Evolutionary conservation across 306 rosid genomes (phyloP).

Genomic region (Herpetospermum pedunculosum): DNA sequence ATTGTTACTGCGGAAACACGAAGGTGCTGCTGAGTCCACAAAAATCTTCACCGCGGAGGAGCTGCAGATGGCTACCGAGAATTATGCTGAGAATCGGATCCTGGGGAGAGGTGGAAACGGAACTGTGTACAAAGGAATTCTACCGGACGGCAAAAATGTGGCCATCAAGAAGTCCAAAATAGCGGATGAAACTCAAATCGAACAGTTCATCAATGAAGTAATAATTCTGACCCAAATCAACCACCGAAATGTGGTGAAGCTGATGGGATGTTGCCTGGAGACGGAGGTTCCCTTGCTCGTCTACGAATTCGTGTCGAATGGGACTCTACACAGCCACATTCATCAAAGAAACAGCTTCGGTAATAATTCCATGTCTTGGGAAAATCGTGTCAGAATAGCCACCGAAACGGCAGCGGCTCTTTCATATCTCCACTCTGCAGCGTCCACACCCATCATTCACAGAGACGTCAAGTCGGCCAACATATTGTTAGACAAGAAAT

Average conservation of each 20-base stretch:
- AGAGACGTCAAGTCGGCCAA: conserved; percentile 13
- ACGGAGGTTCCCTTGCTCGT: conserved; percentile 4
- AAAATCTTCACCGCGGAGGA: conserved; percentile 7
- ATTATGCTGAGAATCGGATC: background rate
- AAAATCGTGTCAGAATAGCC: conserved; percentile 4
- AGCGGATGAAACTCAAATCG: conserved; percentile 1
- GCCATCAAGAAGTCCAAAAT: conserved; percentile 10
- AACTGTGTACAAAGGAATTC: conserved; percentile 8
- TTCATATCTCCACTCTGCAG: conserved; percentile 4
- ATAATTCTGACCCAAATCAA: conserved; percentile 4
- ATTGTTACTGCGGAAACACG: background rate
- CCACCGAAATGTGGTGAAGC: conserved; percentile 9
- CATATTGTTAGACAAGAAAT: conserved; percentile 5
- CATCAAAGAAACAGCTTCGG: background rate
- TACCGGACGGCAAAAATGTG: background rate
- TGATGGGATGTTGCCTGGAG: conserved; percentile 7
- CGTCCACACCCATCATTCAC: conserved; percentile 8
- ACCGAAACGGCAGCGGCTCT: background rate
- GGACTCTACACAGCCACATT: conserved; percentile 2
- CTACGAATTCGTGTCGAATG: conserved; percentile 9
- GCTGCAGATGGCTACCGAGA: conserved; percentile 12
- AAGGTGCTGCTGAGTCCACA: background rate
- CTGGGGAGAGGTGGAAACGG: conserved; percentile 10
- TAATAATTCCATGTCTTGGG: conserved; percentile 1
- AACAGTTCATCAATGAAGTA: conserved; percentile 9